Conservation (phyloP, 345 rosid species). For the Litchi chinensis region DNA sequence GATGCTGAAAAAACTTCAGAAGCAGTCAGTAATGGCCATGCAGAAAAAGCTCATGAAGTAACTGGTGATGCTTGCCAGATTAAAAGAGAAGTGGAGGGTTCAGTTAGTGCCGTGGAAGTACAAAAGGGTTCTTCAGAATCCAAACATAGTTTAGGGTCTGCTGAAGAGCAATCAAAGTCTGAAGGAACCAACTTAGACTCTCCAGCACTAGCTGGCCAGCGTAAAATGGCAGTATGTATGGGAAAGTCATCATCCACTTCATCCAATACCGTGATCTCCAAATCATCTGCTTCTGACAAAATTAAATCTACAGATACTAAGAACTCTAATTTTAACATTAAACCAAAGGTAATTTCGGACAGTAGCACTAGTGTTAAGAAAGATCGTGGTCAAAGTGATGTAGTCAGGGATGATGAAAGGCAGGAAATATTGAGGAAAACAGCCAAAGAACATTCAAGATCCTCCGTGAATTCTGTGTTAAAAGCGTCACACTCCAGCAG, state of each 20-base stretch:
- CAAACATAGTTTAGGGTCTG: conserved; percentile 36
- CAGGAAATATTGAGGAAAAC: conserved; percentile 42
- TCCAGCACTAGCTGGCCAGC: conserved; percentile 36
- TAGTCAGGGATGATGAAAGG: conserved; percentile 46
- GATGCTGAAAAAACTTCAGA: conserved; percentile 44
- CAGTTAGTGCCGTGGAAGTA: conserved; percentile 34
- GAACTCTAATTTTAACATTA: conserved; percentile 39
- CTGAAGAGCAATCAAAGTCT: conserved; percentile 46
- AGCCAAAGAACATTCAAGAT: conserved; percentile 47
- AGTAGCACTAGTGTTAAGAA: conserved; percentile 39
- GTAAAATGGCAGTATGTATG: conserved; percentile 43
- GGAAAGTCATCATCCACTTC: conserved; percentile 52
- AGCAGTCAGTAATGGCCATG: conserved; percentile 38
- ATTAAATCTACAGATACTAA: conserved; percentile 49
- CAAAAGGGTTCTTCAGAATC: conserved; percentile 40
- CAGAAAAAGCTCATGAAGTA: conserved; percentile 39
- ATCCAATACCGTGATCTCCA: conserved; percentile 34
- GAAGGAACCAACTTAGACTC: conserved; percentile 37
- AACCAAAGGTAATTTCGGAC: conserved; percentile 41
- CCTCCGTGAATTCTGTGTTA: conserved; percentile 40
- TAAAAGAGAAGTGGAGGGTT: conserved; percentile 41
- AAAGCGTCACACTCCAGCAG: conserved; percentile 56
- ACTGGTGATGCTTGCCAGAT: conserved; percentile 23
- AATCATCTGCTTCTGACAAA: conserved; percentile 44
- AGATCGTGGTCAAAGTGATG: conserved; percentile 48